Conservation (phyloP, 116 monocot genomes). For the Zostera marina region DNA sequence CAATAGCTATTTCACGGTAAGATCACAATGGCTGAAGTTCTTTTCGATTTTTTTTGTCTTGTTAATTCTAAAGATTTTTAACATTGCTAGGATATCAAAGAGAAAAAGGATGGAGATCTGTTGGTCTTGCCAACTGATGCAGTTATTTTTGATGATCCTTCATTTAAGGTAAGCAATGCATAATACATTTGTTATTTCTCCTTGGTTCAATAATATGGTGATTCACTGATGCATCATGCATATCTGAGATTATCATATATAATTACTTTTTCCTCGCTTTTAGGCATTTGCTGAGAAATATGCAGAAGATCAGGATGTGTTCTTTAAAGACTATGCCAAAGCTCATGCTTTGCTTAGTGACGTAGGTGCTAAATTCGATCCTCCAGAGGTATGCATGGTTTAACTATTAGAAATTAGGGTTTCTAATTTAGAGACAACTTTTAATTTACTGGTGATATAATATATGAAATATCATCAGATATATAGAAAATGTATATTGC, state of each 20-base stretch:
- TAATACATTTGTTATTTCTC: background rate
- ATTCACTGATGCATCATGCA: background rate
- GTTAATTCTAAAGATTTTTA: background rate
- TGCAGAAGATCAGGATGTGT: conserved; percentile 74
- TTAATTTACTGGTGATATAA: too few relatives aligned
- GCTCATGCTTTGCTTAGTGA: conserved; percentile 94
- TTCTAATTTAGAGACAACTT: too few relatives aligned
- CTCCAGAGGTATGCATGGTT: conserved; percentile 44
- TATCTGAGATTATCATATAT: too few relatives aligned
- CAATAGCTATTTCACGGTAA: conserved; percentile 92
- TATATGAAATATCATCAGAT: background rate
- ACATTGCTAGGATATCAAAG: conserved; percentile 68
- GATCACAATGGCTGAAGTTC: too few relatives aligned
- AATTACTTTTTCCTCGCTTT: background rate
- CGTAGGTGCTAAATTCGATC: conserved; percentile 88
- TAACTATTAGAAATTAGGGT: too few relatives aligned
- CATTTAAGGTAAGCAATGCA: conserved; percentile 49
- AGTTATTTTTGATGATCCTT: conserved; percentile 82
- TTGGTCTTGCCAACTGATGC: conserved; percentile 94
- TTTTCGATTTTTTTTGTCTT: too few relatives aligned
- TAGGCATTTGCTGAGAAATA: conserved; percentile 90
- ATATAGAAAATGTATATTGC: too few relatives aligned
- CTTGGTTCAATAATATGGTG: background rate
- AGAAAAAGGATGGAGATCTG: conserved; percentile 75
- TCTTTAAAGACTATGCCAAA: conserved; percentile 94